Evolutionary conservation across 202 grass and related monocot genomes (phyloP).

Genomic region (Bolboschoenoplectus hybrid): DNA sequence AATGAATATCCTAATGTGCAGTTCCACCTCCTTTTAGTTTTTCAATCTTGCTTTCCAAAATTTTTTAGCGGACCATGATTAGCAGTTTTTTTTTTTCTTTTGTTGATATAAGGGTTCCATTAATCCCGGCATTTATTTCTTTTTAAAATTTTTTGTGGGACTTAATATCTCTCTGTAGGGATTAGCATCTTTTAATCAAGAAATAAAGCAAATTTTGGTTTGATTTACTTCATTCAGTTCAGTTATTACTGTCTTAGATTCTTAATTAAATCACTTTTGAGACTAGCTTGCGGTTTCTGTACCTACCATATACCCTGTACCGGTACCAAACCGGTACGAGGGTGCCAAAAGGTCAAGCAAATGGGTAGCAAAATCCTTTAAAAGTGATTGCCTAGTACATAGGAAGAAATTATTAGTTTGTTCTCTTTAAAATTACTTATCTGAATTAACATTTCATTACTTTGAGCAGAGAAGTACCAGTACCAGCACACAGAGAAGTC

Average conservation of each 20-base stretch:
- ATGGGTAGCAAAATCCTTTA: not conserved
- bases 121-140: too few species aligned
- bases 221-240: not conserved
- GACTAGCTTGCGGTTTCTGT: not conserved
- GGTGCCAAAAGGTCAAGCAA: not conserved
- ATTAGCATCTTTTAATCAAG: slow-evolving; percentile 13
- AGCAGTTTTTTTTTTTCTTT: not conserved
- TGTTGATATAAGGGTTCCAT: too few species aligned
- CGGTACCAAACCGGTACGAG: not conserved
- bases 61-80: slow-evolving; percentile 22
- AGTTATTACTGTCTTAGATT: not conserved
- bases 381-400: not conserved
- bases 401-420: not conserved
- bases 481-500: slow-evolving; percentile 24
- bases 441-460: not conserved
- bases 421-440: not conserved
- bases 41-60: slow-evolving; percentile 2
- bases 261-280: too few species aligned
- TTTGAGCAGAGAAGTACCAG: slow-evolving; percentile 43
- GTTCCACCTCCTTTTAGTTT: not conserved
- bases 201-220: not conserved
- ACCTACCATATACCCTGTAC: not conserved
- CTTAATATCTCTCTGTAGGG: too few species aligned
- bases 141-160: too few species aligned
- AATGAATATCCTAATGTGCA: not conserved